Evolutionary conservation across 805 yeast genomes (phyloP), one percentile per base, ranked within the genome.

Genomic region (Ascoidea tarda): DNA sequence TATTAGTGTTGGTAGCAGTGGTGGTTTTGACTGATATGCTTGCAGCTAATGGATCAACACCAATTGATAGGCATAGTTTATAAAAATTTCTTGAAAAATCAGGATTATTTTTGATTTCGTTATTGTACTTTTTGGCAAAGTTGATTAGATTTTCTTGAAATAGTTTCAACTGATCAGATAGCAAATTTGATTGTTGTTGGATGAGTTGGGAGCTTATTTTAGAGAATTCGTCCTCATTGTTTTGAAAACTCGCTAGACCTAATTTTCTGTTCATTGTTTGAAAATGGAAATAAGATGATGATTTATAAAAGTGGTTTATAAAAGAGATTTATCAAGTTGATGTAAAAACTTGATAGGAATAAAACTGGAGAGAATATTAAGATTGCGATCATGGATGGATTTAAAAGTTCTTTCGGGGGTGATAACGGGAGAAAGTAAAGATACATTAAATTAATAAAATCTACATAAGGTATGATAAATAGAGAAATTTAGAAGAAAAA

Each of bases 101-200:
- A 0, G 82, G 73, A 62, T 86, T 82, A 49, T 71, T 72, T 51
- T 76, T 68, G 48, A 90, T 81, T 57, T 84, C 88, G 6, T 73
- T 72, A 8, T 82, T 80, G 62, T 89, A 88, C 28, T 81, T 83
- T 46, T 70, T 71, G 12, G 93, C 88, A 66, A 87, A 87, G 58
- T 78, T 78, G n/a, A 83, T 66, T 45, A 91, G 69, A 1, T 89
- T 87, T 45, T 81, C 75, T 62, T 86, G 95, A 62, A 90, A 87
- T 12, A 85, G 84, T 12, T 77, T 72, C 4, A 90, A 66, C 63
- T 90, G 97, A 1, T 86, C 78, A 2, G 79, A 65, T 33, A 87
- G 71, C 63, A 82, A 82, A 16, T 72, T 73, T 1, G 81, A 71
- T 58, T 84, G 90, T 46, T 71, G 66, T 49, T 76, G 72, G 10